Percentiles rank a stretch among this genome's conserved stretches.
Evolutionary conservation across 495 filamentous ascomycete species (phyloP).

Genomic region (Haplographium delicatum): DNA sequence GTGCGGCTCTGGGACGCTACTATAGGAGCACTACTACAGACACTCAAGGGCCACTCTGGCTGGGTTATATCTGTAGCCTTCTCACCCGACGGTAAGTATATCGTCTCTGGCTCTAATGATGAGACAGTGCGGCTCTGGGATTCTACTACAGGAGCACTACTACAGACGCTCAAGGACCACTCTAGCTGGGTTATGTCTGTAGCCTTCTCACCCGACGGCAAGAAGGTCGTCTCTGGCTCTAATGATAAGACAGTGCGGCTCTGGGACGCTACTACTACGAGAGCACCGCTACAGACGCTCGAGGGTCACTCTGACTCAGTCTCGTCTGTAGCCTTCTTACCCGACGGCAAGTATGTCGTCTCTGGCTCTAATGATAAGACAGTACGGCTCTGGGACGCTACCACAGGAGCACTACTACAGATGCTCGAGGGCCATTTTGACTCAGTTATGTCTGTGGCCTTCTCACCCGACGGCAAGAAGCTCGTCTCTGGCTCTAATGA

Average conservation of each 20-base stretch:
- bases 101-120: no score
- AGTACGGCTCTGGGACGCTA: not conserved
- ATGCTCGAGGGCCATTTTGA: constrained; percentile 8
- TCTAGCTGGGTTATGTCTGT: not conserved
- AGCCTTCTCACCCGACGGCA: constrained; percentile 11
- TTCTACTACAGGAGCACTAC: not conserved
- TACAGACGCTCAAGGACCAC: constrained; percentile 13
- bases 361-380: not conserved
- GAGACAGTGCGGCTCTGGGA: no score
- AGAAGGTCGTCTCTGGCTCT: constrained; percentile 7
- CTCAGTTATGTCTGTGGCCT: constrained; percentile 2
- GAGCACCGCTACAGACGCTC: not conserved
- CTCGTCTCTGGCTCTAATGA: constrained; percentile 4
- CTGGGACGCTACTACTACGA: not conserved
- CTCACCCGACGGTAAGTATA: no score
- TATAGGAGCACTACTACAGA: no score
- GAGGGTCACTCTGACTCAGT: not conserved
- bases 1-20: no score
- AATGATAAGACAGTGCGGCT: not conserved
- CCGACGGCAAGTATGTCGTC: not conserved
- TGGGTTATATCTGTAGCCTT: no score
- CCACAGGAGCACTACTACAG: constrained; percentile 2
- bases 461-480: constrained; percentile 6
- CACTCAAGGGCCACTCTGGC: no score
- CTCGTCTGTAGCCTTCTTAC: not conserved